Evolutionary conservation across 371 early-diverging fungal genomes (phyloP).

Genomic region (Haplosporangium sp.): DNA sequence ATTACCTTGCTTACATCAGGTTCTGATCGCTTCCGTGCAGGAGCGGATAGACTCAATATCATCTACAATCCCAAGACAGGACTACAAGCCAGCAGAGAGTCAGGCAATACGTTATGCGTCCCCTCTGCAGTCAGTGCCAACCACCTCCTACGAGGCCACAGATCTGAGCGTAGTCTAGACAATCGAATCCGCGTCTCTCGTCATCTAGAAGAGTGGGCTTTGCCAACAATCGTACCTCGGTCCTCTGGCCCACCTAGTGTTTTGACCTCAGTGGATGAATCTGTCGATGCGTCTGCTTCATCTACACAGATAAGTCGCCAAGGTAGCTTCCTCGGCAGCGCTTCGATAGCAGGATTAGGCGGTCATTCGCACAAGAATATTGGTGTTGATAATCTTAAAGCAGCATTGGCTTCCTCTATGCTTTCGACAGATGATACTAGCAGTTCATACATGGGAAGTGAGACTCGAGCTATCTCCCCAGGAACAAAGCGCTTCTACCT

Average conservation of each 20-base stretch:
- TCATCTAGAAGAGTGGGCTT: constrained; percentile 46
- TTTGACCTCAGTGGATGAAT: constrained; percentile 8
- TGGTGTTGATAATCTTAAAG: constrained; percentile 47
- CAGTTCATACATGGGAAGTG: constrained; percentile 31
- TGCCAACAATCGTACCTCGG: constrained; percentile 37
- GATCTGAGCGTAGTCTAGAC: constrained; percentile 23
- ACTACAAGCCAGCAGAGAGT: constrained; percentile 15
- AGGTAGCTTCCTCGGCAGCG: constrained; percentile 4
- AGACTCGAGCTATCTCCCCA: constrained; percentile 1
- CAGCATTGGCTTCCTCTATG: constrained; percentile 27
- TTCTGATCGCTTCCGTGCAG: constrained; percentile 55
- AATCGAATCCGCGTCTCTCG: constrained; percentile 50
- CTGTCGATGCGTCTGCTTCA: constrained; percentile 4
- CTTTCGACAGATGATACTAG: constrained; percentile 18
- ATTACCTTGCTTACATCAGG: constrained; percentile 43
- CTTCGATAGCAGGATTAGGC: background rate
- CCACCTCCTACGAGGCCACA: constrained; percentile 19
- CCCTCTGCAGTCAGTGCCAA: constrained; percentile 4
- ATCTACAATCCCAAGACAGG: constrained; percentile 26
- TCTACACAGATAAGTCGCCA: constrained; percentile 23
- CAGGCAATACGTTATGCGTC: constrained; percentile 18
- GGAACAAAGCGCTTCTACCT: constrained; percentile 21
- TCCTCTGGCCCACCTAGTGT: constrained; percentile 17
- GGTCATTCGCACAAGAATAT: constrained; percentile 26
- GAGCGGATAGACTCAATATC: constrained; percentile 37